Base-by-base conservation (phyloP, 352 stramenopile genomes). In the Phytophthora meadii region DNA sequence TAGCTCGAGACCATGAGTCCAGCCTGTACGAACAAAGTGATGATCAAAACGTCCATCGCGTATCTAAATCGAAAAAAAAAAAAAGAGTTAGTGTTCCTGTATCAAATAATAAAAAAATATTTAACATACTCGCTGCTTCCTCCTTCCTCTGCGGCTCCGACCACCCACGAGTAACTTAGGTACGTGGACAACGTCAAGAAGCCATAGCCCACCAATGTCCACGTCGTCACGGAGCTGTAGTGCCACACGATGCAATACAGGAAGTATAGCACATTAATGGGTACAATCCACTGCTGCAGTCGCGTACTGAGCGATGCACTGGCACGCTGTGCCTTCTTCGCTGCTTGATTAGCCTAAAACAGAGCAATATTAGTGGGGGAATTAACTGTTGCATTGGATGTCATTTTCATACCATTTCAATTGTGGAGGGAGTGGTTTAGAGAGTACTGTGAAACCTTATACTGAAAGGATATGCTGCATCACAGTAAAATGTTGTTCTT, bases 11-110 rank as follows among this genome's bases (percentile, higher is more conserved):
- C 65, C 53, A 93, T 54, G 22, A 92, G 71, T 14, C 88, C 88
- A 0, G 76, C 68, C 46, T 96, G 86, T 56, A 93, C 87, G 45
- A 91, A 82, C 25, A 96, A 73, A 51, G 85, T 94, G 52, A 96
- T 58, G 59, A 95, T 69, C 46, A 96, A 61, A 44, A 96, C 78
- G 64, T 96, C 88, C 84, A 96, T 94, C 12, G 84, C 87, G 46
- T 95, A 92, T 46, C 81, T 76, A 62, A 55, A 63, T 32, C 81
- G 57, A 6, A 19, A 12, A 28, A 19, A 12, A 28, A 19, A 19
- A 54, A 65, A 54, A 27, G 22, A 22, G 22, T 22, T 22, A 22
- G 22, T 22, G 22, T 22, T 22, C 22, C 59, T 24, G 34, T 45
- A 69, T 17, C 19, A 7, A 37, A 61, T 68, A 54, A 36, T 32